phyloP scores from a whole-genome alignment of 352 stramenopile species.

The Aphanomyces invadans region DNA sequence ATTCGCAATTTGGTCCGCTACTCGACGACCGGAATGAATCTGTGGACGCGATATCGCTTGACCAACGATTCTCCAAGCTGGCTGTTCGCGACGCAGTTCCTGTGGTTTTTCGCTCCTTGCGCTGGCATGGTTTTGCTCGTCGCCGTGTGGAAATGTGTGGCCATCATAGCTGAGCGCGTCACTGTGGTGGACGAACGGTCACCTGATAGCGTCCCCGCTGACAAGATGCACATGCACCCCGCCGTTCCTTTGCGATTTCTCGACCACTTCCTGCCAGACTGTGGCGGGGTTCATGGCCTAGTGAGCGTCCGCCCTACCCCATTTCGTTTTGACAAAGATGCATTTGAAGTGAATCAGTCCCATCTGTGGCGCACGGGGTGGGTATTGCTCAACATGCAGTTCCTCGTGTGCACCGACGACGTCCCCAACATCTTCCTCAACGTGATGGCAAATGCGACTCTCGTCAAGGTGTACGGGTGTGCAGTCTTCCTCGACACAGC shows the following conservation, averaged over 20 bases:
- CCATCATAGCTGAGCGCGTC: no score
- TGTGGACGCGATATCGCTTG: constrained; percentile 1
- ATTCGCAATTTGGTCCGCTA: constrained; percentile 4
- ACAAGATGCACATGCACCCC: neutral
- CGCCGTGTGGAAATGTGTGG: neutral
- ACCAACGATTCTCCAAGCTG: neutral
- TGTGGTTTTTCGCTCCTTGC: constrained; percentile 17
- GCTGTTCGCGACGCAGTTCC: constrained; percentile 8
- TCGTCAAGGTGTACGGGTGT: constrained; percentile 14
- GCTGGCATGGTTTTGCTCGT: neutral
- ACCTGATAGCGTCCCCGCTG: neutral
- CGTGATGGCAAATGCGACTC: neutral
- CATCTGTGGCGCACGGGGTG: constrained; percentile 11
- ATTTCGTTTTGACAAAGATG: neutral
- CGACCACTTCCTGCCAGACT: constrained; percentile 5
- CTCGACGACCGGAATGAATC: constrained; percentile 11
- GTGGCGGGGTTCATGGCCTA: neutral
- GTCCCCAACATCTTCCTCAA: constrained; percentile 2
- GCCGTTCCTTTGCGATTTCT: neutral
- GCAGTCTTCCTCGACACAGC: neutral
- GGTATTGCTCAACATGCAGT: constrained; percentile 3
- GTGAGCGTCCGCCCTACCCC: neutral
- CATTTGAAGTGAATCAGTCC: constrained; percentile 8
- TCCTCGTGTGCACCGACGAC: constrained; percentile 13
- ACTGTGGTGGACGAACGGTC: no score